Percentiles rank a stretch among this genome's conserved stretches.
These are phyloP conservation scores for Ustilago shanxiensis DNA, from an alignment of 1,284 basidiomycete genomes.

Conservation along the genomic window DNA sequence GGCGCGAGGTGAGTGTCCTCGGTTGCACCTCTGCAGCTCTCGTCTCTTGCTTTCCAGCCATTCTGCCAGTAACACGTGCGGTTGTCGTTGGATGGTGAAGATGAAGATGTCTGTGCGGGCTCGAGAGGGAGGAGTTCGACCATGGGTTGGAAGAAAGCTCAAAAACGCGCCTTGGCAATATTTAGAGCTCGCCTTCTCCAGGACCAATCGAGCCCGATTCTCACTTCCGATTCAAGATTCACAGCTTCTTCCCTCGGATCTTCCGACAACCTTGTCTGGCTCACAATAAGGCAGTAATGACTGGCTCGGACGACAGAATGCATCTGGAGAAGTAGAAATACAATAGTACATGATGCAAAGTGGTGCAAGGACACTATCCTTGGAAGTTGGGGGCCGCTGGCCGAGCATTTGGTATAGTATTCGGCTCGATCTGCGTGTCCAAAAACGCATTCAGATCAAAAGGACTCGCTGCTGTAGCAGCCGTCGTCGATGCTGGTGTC, in stretches of 20 bases:
- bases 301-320: not conserved
- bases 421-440: slow-evolving; percentile 31
- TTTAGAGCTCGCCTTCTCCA: not conserved
- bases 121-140: not conserved
- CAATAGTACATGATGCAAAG: not conserved
- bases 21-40: not conserved
- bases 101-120: not conserved
- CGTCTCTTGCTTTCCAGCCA: not conserved
- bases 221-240: not conserved
- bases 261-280: not conserved
- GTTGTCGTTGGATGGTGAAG: not conserved
- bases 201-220: not conserved
- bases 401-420: slow-evolving; percentile 8
- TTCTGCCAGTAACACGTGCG: not conserved
- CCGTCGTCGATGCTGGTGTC: slow-evolving; percentile 30
- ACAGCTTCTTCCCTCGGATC: not conserved
- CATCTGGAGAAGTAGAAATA: not conserved
- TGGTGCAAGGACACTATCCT: not conserved
- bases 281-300: not conserved
- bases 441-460: slow-evolving; percentile 49
- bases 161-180: not conserved
- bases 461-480: slow-evolving; percentile 14
- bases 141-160: not conserved
- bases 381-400: slow-evolving; percentile 15
- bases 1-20: slow-evolving; percentile 18